Conservation (phyloP, 2,329 filamentous ascomycete species). For the Cadophora sp. region DNA sequence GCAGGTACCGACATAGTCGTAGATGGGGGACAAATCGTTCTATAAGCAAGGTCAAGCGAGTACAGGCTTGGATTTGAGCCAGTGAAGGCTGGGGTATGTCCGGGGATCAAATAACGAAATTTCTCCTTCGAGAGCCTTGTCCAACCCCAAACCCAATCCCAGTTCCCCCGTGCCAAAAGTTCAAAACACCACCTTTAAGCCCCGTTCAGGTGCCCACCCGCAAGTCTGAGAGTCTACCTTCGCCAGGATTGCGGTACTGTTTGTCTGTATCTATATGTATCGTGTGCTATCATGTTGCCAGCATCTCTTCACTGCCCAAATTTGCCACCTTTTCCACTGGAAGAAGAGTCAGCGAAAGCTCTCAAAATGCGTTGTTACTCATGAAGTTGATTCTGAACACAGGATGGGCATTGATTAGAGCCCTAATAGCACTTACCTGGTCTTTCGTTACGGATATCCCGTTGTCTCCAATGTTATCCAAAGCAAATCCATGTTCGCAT, state of each 20-base stretch:
- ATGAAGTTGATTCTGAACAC: not conserved
- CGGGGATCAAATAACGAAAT: not conserved
- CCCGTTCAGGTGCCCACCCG: not conserved
- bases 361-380: not conserved
- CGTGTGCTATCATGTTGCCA: conserved; percentile 24
- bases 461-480: conserved; percentile 53
- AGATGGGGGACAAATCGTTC: conserved; percentile 58
- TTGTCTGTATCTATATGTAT: conserved; percentile 12
- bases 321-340: conserved; percentile 60
- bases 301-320: conserved; percentile 58
- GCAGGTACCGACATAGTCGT: conserved; percentile 67
- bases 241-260: not conserved
- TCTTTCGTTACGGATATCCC: conserved; percentile 52
- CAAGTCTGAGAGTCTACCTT: not conserved
- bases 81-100: not conserved
- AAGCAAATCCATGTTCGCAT: conserved; percentile 26
- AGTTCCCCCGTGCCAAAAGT: not conserved
- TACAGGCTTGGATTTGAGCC: not conserved
- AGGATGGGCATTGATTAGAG: not conserved
- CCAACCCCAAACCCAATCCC: not conserved
- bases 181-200: not conserved
- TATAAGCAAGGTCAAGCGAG: not conserved
- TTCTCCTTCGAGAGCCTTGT: not conserved
- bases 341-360: not conserved
- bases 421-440: conserved; percentile 28